Evolutionary conservation across 441 rosid genomes (phyloP).

Genomic region (Erodium texanum): DNA sequence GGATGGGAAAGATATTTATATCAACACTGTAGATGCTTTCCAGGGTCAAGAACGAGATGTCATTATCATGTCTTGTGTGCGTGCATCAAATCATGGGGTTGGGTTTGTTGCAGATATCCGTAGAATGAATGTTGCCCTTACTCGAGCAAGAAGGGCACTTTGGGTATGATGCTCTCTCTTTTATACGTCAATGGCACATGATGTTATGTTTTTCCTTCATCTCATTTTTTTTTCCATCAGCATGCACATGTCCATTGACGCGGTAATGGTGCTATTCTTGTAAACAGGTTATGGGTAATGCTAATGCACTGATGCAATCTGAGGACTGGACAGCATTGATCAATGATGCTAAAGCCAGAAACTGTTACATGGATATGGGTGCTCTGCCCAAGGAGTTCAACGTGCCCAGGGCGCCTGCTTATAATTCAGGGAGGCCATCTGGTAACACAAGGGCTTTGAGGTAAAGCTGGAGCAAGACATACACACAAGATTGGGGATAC

Average conservation of each 20-base stretch:
- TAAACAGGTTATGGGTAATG: conserved; percentile 95
- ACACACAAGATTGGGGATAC: conserved; percentile 43
- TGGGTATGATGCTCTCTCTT: conserved; percentile 50
- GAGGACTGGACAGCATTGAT: conserved; percentile 96
- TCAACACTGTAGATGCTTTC: conserved; percentile 97
- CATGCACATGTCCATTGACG: too few relatives aligned
- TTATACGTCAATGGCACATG: background rate
- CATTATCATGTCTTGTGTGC: conserved; percentile 98
- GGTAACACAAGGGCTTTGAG: conserved; percentile 64
- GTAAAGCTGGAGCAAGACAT: conserved; percentile 41
- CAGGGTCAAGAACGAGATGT: conserved; percentile 99
- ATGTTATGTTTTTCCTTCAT: too few relatives aligned
- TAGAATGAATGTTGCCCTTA: conserved; percentile 97
- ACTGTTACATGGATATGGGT: conserved; percentile 85
- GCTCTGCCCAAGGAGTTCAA: conserved; percentile 74
- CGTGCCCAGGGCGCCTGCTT: conserved; percentile 32
- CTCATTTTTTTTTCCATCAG: too few relatives aligned
- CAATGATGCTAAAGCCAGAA: conserved; percentile 76
- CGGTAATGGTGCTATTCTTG: background rate
- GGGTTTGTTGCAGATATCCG: conserved; percentile 97
- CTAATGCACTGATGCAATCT: conserved; percentile 66
- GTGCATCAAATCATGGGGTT: conserved; percentile 92
- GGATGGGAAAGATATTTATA: conserved; percentile 87
- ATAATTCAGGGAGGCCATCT: conserved; percentile 23
- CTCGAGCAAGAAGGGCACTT: conserved; percentile 92